These are phyloP conservation scores for Amanita inopinata DNA, from an alignment of 768 basidiomycete species.

Conservation along the genomic window DNA sequence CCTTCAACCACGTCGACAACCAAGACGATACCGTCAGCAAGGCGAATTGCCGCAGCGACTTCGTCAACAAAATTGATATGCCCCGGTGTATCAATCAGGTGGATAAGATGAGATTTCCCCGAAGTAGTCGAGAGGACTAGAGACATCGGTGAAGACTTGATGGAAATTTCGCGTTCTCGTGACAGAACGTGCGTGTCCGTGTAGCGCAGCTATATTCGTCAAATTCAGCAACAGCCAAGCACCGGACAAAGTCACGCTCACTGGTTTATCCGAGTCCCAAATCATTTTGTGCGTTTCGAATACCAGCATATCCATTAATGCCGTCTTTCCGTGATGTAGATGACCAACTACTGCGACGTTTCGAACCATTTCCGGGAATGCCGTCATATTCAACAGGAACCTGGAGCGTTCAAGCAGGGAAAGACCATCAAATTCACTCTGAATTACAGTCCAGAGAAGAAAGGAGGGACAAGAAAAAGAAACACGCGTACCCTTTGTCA, in stretches of 20 bases:
- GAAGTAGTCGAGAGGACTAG: constrained; percentile 74
- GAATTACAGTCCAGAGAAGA: neutral
- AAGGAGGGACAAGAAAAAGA: neutral
- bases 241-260: constrained; percentile 44
- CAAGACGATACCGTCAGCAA: constrained; percentile 84
- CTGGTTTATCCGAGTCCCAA: constrained; percentile 92
- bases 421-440: neutral
- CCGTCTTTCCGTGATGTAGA: constrained; percentile 96
- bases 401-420: constrained; percentile 29
- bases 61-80: constrained; percentile 99
- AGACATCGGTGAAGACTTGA: constrained; percentile 97
- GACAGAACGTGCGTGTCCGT: constrained; percentile 93
- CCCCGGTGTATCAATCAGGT: constrained; percentile 94
- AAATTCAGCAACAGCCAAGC: neutral
- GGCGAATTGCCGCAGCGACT: constrained; percentile 77
- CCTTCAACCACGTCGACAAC: constrained; percentile 99
- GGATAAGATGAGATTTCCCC: constrained; percentile 90
- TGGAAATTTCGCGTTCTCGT: constrained; percentile 81
- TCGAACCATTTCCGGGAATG: constrained; percentile 88
- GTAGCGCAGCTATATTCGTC: constrained; percentile 65
- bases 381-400: constrained; percentile 85
- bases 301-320: constrained; percentile 93
- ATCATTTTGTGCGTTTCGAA: constrained; percentile 93
- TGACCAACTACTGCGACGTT: constrained; percentile 97
- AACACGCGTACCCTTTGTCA: constrained; percentile 73